Percentiles rank a stretch among this genome's conserved stretches.
These are phyloP conservation scores for Dorcoceras hygrometricum DNA, from an alignment of 257 asterid species.

Conservation along the genomic window DNA sequence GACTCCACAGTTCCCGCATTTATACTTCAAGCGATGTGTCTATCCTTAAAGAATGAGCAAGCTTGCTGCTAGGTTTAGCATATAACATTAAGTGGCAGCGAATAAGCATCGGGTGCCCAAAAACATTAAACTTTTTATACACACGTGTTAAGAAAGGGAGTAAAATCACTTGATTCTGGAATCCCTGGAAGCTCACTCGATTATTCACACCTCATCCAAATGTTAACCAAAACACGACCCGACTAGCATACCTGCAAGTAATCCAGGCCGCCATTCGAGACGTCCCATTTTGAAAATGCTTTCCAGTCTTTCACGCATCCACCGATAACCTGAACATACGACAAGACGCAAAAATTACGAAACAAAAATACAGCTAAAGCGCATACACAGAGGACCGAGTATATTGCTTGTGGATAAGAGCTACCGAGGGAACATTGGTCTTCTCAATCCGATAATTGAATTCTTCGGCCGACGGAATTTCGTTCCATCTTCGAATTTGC, in stretches of 20 bases:
- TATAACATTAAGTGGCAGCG: not conserved
- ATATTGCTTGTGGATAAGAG: not conserved
- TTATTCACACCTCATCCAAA: not conserved
- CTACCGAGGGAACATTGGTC: conserved; percentile 65
- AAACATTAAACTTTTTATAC: not conserved
- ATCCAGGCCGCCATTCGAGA: conserved; percentile 71
- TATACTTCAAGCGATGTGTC: not conserved
- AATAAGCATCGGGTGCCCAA: not conserved
- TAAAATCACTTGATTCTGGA: not conserved
- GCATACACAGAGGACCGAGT: not conserved
- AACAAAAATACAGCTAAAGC: not conserved
- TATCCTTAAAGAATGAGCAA: not conserved
- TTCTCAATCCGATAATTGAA: conserved; percentile 65
- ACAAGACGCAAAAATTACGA: not conserved
- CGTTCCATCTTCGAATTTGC: conserved; percentile 41
- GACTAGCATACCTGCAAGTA: conserved; percentile 63
- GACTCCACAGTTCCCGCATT: too few species aligned
- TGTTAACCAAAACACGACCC: conserved; percentile 14
- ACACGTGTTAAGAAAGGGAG: not conserved
- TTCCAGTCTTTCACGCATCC: conserved; percentile 74
- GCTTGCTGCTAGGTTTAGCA: not conserved
- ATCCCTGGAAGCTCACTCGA: not conserved
- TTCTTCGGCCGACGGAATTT: conserved; percentile 63
- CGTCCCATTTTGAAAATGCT: conserved; percentile 77
- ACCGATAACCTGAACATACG: conserved; percentile 48